These are phyloP conservation scores for Fusarium dimerum DNA, from an alignment of 2,329 filamentous ascomycete genomes.

Conservation along the genomic window DNA sequence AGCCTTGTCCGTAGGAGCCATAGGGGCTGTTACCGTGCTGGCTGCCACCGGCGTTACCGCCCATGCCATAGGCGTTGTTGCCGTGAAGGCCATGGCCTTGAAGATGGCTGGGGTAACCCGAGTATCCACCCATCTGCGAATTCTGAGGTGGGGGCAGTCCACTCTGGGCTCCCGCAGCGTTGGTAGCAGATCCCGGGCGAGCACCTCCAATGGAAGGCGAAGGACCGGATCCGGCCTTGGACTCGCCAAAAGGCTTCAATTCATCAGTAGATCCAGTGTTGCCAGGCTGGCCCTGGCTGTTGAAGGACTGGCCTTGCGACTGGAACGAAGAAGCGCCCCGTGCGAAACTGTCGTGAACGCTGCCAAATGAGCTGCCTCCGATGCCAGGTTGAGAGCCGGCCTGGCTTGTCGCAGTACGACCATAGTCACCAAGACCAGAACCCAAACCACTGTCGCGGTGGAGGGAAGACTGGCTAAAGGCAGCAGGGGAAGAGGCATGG, in stretches of 20 bases:
- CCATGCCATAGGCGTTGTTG: slow-evolving; percentile 56
- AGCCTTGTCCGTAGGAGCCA: slow-evolving; percentile 52
- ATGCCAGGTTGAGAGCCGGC: slow-evolving; percentile 52
- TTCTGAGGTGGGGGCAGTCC: slow-evolving; percentile 58
- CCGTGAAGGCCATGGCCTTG: slow-evolving; percentile 56
- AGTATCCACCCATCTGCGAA: slow-evolving; percentile 58
- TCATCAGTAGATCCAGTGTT: slow-evolving; percentile 49
- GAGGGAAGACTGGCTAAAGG: slow-evolving; percentile 56
- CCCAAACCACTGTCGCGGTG: slow-evolving; percentile 52
- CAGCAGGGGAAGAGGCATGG: slow-evolving; percentile 54
- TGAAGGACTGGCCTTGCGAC: slow-evolving; percentile 56
- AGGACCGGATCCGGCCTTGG: slow-evolving; percentile 55
- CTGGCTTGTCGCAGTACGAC: slow-evolving; percentile 52
- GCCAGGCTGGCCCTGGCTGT: slow-evolving; percentile 49
- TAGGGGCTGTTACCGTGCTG: slow-evolving; percentile 57
- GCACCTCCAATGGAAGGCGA: slow-evolving; percentile 58
- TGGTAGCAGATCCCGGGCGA: slow-evolving; percentile 60
- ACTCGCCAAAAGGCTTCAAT: slow-evolving; percentile 60
- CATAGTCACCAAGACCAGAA: slow-evolving; percentile 57
- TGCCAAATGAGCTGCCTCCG: slow-evolving; percentile 52
- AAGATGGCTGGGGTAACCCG: slow-evolving; percentile 57
- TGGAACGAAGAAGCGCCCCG: slow-evolving; percentile 56
- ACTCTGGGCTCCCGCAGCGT: slow-evolving; percentile 50
- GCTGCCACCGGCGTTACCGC: slow-evolving; percentile 49
- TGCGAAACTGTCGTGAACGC: slow-evolving; percentile 56